Base-by-base conservation (phyloP, 148 eudicot species). In the Rhododendron vialii region DNA sequence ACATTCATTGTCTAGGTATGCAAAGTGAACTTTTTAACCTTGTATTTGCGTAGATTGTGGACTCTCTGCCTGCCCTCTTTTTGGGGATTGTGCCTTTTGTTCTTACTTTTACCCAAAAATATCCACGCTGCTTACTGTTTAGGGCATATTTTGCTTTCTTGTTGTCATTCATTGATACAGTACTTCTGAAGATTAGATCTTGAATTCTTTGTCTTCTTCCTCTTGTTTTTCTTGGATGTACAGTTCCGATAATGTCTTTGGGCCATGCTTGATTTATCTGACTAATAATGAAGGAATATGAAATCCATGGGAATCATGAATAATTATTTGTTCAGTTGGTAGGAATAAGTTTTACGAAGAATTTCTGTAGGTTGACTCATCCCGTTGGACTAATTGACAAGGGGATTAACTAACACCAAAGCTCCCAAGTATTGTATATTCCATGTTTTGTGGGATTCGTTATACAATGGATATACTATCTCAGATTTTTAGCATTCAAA, bases 81-180 rank as follows among this genome's bases (percentile, higher is more conserved):
- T 79, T 77, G 93, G 88, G 84, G 87, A 41, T 86, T 87, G 92
- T 91, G 92, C 88, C 76, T 83, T 87, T 90, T 38, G 88, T 86
- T 88, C 89, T 86, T 91, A 57, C 87, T 88, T 86, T 87, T 65
- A 76, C 80, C 2, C 2, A 22, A 63, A 63, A 22, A 8, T 24
- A 79, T 79, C 83, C 80, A 84, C 69, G 59, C 45, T 41, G 45
- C 1, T 41, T 41, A 41, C 45, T 41, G 45, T 41, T 41, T 41
- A 41, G 45, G 7, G 7, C 45, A 41, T 41, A 6, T 78, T 61
- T 82, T 84, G 85, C 59, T 48, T 73, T 84, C 13, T 20, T 17
- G n/a, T 82, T 85, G 76, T 88, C 75, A 36, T 77, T 86, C 85
- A 36, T 69, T 83, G 83, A 61, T 65, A 41, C 87, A 41, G 82